Base-by-base conservation (phyloP, 2,329 filamentous ascomycete genomes). In the Pleoardoris graminearum region DNA sequence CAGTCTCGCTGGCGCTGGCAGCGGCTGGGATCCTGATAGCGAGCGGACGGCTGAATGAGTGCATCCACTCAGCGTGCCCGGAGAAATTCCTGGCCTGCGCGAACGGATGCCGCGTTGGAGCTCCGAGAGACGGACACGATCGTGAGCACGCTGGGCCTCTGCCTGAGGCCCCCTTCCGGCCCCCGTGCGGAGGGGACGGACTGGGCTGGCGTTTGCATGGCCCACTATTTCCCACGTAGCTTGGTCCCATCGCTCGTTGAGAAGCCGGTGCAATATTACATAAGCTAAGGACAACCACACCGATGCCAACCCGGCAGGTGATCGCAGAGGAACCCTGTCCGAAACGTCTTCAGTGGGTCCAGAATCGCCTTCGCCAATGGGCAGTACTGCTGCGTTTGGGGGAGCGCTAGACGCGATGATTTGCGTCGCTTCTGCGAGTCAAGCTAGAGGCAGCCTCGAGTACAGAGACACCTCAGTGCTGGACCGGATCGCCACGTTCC, bases 11-110 rank as follows among this genome's bases (percentile, higher is more conserved):
- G 60, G 57, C 66, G 64, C 57, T 62, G 60, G 60, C 61, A 60
- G 59, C 67, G 68, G 65, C 66, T 64, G 63, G 58, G 58, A 53
- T 61, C 63, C 67, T 67, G 70, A 73, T 72, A 67, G 66, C 65
- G 61, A 70, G 63, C 61, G 62, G 63, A 68, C 67, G 69, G 67
- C 66, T 68, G 63, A 69, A 69, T 63, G 43, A 12, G 14, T n/a
- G 44, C 55, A 52, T 57, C 70, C 70, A 72, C 50, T 72, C 60
- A 67, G 41, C 30, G 59, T 37, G 27, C 39, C 51, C 70, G 70
- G 70, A 72, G 65, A 67, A 63, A 63, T 66, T 66, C 58, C 50
- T 58, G 49, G 58, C 57, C 49, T 59, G 56, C 52, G 56, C 62
- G 27, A 53, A 50, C 54, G 61, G 54, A 59, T 59, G 58, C 59